These are phyloP conservation scores for Ramaria rubella DNA, from an alignment of 768 basidiomycete genomes.

Conservation along the genomic window DNA sequence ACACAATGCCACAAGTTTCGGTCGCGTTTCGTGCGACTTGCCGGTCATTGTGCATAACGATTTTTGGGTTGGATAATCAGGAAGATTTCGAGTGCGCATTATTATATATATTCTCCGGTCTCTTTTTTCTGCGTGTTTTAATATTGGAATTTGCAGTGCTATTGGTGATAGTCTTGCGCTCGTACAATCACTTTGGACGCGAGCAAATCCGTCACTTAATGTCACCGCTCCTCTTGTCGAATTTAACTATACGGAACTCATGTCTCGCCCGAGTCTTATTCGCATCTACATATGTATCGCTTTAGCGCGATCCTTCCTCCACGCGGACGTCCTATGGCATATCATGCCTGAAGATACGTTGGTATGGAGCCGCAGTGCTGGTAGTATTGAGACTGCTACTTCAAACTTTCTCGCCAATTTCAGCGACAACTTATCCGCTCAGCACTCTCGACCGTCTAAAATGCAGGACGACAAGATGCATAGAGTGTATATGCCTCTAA, in stretches of 20 bases:
- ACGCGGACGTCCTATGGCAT: not conserved
- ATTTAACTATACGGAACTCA: not conserved
- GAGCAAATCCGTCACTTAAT: not conserved
- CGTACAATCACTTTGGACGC: not conserved
- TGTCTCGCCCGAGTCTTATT: not conserved
- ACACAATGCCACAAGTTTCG: constrained; percentile 1
- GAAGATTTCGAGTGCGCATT: not conserved
- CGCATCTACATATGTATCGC: constrained; percentile 1
- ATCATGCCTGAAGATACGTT: not conserved
- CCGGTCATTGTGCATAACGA: not conserved
- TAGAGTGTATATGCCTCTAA: constrained; percentile 1
- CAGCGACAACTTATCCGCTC: not conserved
- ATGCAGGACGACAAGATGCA: constrained; percentile 3
- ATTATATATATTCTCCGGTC: not conserved
- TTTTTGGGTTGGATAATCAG: not conserved
- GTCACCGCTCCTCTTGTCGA: not conserved
- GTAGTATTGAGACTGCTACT: not conserved
- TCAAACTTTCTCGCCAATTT: too few species aligned
- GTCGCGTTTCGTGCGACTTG: not conserved
- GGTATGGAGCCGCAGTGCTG: not conserved
- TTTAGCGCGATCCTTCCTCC: not conserved
- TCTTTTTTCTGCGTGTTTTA: not conserved
- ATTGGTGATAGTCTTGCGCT: not conserved
- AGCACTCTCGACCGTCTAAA: not conserved
- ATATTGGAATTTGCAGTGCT: not conserved